phyloP scores from a whole-genome alignment of 2,329 filamentous ascomycete species.

The Fusarium torulosum region DNA sequence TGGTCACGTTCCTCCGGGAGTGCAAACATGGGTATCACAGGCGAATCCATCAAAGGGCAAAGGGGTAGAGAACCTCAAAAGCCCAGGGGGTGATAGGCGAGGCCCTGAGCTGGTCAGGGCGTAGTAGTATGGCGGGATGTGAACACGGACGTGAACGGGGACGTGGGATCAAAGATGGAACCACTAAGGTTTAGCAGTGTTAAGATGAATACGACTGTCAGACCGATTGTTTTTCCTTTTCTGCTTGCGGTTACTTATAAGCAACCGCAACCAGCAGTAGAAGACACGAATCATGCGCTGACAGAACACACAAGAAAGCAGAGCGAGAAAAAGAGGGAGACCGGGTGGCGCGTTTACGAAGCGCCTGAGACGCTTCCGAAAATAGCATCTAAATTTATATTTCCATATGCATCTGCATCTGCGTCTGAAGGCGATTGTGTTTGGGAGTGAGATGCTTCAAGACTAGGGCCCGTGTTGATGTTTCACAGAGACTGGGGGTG shows the following conservation, averaged over 20 bases:
- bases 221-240: constrained; percentile 20
- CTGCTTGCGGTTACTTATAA: background rate
- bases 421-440: constrained; percentile 32
- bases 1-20: background rate
- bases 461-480: constrained; percentile 35
- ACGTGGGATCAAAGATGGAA: constrained; percentile 37
- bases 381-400: constrained; percentile 32
- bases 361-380: constrained; percentile 45
- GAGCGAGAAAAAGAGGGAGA: constrained; percentile 1
- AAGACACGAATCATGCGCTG: constrained; percentile 3
- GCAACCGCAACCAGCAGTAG: constrained; percentile 3
- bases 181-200: constrained; percentile 8
- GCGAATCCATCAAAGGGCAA: constrained; percentile 6
- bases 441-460: constrained; percentile 31
- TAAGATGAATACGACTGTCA: constrained; percentile 24
- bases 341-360: constrained; percentile 42
- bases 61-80: background rate
- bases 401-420: constrained; percentile 15
- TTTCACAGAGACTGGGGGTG: constrained; percentile 43
- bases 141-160: constrained; percentile 1
- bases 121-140: constrained; percentile 28
- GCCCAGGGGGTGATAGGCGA: constrained; percentile 10
- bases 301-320: background rate
- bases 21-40: background rate
- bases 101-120: constrained; percentile 30